These are phyloP conservation scores for Trichoderma semiorbis DNA, from an alignment of 2,329 filamentous ascomycete genomes.

Conservation along the genomic window DNA sequence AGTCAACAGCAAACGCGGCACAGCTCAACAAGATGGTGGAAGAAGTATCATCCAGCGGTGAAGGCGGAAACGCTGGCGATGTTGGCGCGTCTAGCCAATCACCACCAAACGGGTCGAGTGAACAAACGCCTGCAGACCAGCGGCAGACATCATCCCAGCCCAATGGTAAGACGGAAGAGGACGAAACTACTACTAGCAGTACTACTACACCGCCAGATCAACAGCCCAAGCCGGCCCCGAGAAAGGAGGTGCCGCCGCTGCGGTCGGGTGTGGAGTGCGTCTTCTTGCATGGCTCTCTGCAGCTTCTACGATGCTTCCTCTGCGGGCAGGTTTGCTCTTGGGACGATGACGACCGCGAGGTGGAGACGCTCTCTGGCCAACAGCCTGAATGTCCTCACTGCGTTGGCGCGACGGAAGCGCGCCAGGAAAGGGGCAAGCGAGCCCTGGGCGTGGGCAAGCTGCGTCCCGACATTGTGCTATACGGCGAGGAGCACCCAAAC, in stretches of 20 bases:
- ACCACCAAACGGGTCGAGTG: constrained; percentile 13
- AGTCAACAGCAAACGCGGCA: constrained; percentile 35
- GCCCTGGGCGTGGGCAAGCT: constrained; percentile 65
- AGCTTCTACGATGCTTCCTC: constrained; percentile 60
- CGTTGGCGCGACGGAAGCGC: constrained; percentile 56
- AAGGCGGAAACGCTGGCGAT: constrained; percentile 11
- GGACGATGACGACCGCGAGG: constrained; percentile 54
- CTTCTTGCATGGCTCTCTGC: constrained; percentile 68
- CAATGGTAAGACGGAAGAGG: constrained; percentile 16
- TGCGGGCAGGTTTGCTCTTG: constrained; percentile 57
- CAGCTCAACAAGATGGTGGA: constrained; percentile 39
- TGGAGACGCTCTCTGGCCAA: constrained; percentile 57
- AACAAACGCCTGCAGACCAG: constrained; percentile 13
- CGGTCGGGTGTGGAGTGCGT: constrained; percentile 59
- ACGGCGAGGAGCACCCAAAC: constrained; percentile 69
- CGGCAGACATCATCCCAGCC: neutral
- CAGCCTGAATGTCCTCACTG: constrained; percentile 68
- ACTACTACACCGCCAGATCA: constrained; percentile 20
- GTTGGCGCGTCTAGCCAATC: constrained; percentile 15
- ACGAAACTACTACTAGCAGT: constrained; percentile 18
- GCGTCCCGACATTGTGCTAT: constrained; percentile 69
- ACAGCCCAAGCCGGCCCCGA: constrained; percentile 20
- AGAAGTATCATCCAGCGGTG: constrained; percentile 27
- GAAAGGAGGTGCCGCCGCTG: constrained; percentile 26
- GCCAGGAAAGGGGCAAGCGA: constrained; percentile 63